Base-by-base conservation (phyloP, 2,329 filamentous ascomycete genomes). In the Neocucurbitaria cava region DNA sequence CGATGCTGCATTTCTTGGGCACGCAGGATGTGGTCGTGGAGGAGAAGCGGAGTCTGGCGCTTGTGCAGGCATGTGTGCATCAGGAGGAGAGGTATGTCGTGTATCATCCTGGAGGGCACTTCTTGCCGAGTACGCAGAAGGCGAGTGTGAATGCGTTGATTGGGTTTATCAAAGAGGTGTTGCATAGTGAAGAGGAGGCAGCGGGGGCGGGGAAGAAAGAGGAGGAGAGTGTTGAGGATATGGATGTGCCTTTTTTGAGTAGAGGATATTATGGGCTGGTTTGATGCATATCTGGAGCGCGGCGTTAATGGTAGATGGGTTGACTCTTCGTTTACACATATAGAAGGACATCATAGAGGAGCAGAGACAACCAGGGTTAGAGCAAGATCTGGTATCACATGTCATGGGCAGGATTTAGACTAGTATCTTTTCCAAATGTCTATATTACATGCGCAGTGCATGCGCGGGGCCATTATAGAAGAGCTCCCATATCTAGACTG, bases 31-130 rank as follows among this genome's bases (percentile, higher is more conserved):
- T 89, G 2, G 91, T 97, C 0, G 93, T 98, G 0, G 90, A 92
- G 28, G 93, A 97, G 79, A 76, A 77, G 48, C 81, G 91, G 68
- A 91, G 86, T 72, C 79, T 84, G 66, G 83, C 80, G 20, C 76
- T 97, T 53, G 82, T 90, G 2, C 87, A 92, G 21, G 81, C 83
- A 42, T 91, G 87, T 73, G 82, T 60, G 70, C 65, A 84, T 62
- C 76, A 71, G 40, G 79, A 82, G 49, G 78, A 76, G 39, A 82
- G 78, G 63, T 60, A 53, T 23, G 81, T 85, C 47, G 81, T 89
- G 47, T 86, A 89, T 65, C 92, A 96, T 76, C 93, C 94, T 1
- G 94, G 94, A 7, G 93, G 93, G 0, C 94, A 98, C 74, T 92
- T 96, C 69, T 85, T 97, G 68, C 94, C 94, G 0, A 87, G 76